Evolutionary conservation across 306 rosid species (phyloP).

Genomic region (Cyclanthera cordifolia): DNA sequence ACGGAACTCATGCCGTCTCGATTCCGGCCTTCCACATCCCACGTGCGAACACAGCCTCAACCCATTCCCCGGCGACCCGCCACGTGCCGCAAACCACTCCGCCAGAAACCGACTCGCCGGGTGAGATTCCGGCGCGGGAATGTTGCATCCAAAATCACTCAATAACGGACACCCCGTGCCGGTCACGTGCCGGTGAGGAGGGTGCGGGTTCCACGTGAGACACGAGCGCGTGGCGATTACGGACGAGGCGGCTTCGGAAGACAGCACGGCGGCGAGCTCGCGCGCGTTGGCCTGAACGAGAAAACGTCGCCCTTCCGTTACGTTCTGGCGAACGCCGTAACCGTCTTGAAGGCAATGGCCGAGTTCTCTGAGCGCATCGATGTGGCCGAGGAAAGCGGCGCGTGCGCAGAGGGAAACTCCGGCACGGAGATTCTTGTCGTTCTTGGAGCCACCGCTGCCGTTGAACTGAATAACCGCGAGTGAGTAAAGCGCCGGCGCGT

Average conservation of each 20-base stretch:
- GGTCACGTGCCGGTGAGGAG: conserved; percentile 18
- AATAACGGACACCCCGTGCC: conserved; percentile 57
- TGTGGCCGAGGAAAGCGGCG: conserved; percentile 80
- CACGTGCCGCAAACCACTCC: conserved; percentile 52
- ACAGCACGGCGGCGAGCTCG: conserved; percentile 64
- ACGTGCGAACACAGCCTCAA: conserved; percentile 62
- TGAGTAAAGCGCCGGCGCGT: conserved; percentile 81
- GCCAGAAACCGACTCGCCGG: conserved; percentile 54
- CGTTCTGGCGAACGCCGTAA: conserved; percentile 78
- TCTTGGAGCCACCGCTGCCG: conserved; percentile 84
- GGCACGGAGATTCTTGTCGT: conserved; percentile 71
- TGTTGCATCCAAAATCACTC: conserved; percentile 82
- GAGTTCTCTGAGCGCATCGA: conserved; percentile 77
- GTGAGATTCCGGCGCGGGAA: conserved; percentile 67
- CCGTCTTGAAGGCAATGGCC: conserved; percentile 97
- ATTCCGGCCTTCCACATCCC: conserved; percentile 89
- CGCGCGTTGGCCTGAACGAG: conserved; percentile 87
- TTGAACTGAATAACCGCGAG: conserved; percentile 88
- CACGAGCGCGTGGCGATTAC: conserved; percentile 19
- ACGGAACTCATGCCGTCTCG: conserved; percentile 71
- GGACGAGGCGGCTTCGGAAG: conserved; percentile 15
- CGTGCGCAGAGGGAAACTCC: conserved; percentile 88
- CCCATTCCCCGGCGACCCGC: conserved; percentile 30
- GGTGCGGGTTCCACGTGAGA: conserved; percentile 37
- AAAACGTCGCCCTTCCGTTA: conserved; percentile 65